These are phyloP conservation scores for Galerina sulciceps DNA, from an alignment of 768 basidiomycete species.

Conservation along the genomic window DNA sequence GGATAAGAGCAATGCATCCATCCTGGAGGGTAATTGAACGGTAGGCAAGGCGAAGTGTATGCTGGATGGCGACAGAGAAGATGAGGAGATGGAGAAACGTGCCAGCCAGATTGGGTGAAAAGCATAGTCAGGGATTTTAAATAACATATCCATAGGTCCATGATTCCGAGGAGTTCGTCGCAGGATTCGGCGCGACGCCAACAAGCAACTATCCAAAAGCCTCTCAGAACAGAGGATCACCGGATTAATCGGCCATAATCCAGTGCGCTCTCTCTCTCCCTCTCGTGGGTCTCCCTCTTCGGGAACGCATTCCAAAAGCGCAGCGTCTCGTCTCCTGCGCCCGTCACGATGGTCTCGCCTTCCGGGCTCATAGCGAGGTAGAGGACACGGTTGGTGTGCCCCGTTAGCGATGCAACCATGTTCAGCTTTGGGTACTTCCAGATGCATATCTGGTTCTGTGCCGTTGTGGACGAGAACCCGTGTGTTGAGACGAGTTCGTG, in stretches of 20 bases:
- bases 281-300: constrained; percentile 55
- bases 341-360: constrained; percentile 97
- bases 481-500: constrained; percentile 98
- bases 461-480: constrained; percentile 91
- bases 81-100: background rate
- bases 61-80: background rate
- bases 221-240: constrained; percentile 24
- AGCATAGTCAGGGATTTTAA: background rate
- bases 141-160: constrained; percentile 1
- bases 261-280: constrained; percentile 46
- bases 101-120: background rate
- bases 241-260: constrained; percentile 61
- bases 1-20: background rate
- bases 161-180: background rate
- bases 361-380: constrained; percentile 98
- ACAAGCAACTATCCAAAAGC: background rate
- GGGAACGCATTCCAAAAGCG: constrained; percentile 98
- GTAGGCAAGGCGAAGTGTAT: background rate
- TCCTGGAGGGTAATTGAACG: background rate
- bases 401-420: constrained; percentile 93
- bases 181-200: background rate
- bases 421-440: constrained; percentile 94
- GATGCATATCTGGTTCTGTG: constrained; percentile 95
- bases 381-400: constrained; percentile 93
- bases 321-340: constrained; percentile 96